phyloP scores from a whole-genome alignment of 2,329 filamentous ascomycete species.

The Onygenales sp. region DNA sequence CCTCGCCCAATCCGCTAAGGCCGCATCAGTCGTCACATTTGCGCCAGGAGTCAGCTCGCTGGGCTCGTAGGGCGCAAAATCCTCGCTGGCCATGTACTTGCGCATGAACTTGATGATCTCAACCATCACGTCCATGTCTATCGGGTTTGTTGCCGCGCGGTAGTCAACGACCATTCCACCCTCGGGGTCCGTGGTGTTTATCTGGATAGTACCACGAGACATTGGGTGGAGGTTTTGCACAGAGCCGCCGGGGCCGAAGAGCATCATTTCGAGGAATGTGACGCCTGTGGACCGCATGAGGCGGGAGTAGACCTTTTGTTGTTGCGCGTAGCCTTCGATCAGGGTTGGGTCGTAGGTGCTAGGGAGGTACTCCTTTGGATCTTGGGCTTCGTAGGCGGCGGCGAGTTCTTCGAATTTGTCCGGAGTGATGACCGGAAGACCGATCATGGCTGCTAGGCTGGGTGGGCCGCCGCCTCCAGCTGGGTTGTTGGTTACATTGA shows the following conservation, averaged over 20 bases:
- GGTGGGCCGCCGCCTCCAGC: background rate
- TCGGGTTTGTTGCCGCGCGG: conserved; percentile 29
- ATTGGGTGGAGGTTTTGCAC: conserved; percentile 24
- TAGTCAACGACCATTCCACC: conserved; percentile 30
- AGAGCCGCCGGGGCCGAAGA: background rate
- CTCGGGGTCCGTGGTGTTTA: conserved; percentile 27
- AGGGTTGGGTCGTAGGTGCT: background rate
- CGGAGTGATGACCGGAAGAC: background rate
- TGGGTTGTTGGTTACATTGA: background rate
- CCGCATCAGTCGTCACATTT: background rate
- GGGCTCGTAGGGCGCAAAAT: background rate
- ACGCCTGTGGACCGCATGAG: conserved; percentile 1
- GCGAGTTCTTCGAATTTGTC: background rate
- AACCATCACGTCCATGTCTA: conserved; percentile 26
- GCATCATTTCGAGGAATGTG: conserved; percentile 2
- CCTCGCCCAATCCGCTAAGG: background rate
- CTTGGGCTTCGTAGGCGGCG: background rate
- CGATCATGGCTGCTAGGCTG: background rate
- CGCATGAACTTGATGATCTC: conserved; percentile 28
- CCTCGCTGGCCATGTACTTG: conserved; percentile 26
- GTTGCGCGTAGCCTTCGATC: conserved; percentile 1
- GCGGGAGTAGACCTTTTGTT: background rate
- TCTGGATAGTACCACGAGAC: conserved; percentile 31
- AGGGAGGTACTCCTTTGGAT: background rate
- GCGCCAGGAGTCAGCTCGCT: background rate